Percentiles rank a stretch among this genome's conserved stretches.
Evolutionary conservation across 2,329 filamentous ascomycete species (phyloP).

Genomic region (Colletotrichum magnum): DNA sequence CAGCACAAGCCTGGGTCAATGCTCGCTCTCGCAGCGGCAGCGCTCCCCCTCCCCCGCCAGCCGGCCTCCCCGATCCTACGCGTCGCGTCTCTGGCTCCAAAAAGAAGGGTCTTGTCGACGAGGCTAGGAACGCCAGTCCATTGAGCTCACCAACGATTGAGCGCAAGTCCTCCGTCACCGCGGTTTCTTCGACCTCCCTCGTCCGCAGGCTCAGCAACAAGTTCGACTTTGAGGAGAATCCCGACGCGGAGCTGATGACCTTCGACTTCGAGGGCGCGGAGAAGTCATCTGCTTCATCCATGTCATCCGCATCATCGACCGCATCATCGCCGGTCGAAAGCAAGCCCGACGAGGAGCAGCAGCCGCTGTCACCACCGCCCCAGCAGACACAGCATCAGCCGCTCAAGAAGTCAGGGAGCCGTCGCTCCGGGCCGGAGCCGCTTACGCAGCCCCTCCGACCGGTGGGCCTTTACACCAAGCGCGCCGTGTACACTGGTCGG

Average conservation of each 20-base stretch:
- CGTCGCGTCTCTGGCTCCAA: slow-evolving; percentile 63
- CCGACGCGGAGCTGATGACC: slow-evolving; percentile 31
- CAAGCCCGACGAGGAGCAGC: slow-evolving; percentile 44
- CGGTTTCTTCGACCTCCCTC: slow-evolving; percentile 33
- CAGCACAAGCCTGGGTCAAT: slow-evolving; percentile 76
- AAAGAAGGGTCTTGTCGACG: slow-evolving; percentile 62
- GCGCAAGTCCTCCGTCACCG: slow-evolving; percentile 41
- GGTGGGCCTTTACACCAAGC: slow-evolving; percentile 58
- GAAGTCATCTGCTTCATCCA: slow-evolving; percentile 34
- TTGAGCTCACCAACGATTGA: slow-evolving; percentile 50
- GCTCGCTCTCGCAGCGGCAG: slow-evolving; percentile 56
- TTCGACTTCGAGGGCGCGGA: slow-evolving; percentile 31
- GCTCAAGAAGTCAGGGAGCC: slow-evolving; percentile 41
- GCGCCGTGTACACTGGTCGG: slow-evolving; percentile 76
- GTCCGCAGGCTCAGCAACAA: slow-evolving; percentile 40
- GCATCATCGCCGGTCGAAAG: slow-evolving; percentile 27
- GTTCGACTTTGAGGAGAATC: slow-evolving; percentile 37
- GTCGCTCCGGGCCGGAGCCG: slow-evolving; percentile 46
- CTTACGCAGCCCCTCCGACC: slow-evolving; percentile 63
- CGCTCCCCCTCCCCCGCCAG: slow-evolving; percentile 52
- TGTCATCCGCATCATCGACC: slow-evolving; percentile 30
- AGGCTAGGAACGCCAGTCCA: slow-evolving; percentile 64
- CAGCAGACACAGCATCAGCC: slow-evolving; percentile 35
- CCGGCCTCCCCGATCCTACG: slow-evolving; percentile 59
- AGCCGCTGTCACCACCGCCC: slow-evolving; percentile 41